Conservation (phyloP, 768 basidiomycete genomes). For the Mycena polygramma region DNA sequence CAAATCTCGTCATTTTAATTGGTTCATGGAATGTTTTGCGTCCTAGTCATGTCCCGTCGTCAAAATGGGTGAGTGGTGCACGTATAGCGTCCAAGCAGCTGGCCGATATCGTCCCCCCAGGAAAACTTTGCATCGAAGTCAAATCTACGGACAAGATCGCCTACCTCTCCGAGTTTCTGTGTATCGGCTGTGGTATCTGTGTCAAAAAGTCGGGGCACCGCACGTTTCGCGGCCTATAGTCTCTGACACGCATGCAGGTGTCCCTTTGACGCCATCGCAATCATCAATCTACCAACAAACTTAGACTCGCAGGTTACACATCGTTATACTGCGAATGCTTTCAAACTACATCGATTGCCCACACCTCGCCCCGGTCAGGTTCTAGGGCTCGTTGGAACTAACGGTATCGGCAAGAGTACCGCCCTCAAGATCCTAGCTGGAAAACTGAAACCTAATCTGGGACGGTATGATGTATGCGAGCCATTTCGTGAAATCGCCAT, state of each 20-base stretch:
- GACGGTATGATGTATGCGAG: constrained; percentile 88
- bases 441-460: constrained; percentile 97
- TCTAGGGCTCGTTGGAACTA: constrained; percentile 97
- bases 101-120: constrained; percentile 52
- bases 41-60: constrained; percentile 92
- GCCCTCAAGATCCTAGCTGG: constrained; percentile 97
- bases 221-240: constrained; percentile 1
- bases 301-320: constrained; percentile 96
- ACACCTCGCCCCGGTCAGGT: constrained; percentile 98
- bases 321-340: constrained; percentile 97
- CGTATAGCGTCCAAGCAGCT: constrained; percentile 4
- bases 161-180: constrained; percentile 98
- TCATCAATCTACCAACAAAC: constrained; percentile 99
- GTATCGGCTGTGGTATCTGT: constrained; percentile 99
- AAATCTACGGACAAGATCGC: constrained; percentile 97
- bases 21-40: constrained; percentile 35
- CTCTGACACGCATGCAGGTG: constrained; percentile 67
- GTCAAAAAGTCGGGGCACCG: constrained; percentile 89
- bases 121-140: constrained; percentile 99
- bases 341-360: constrained; percentile 98
- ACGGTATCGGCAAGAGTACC: constrained; percentile 99
- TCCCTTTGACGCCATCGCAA: constrained; percentile 98
- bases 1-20: constrained; percentile 27
- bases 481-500: background rate
- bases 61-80: constrained; percentile 83